Base-by-base conservation (phyloP, 1,284 basidiomycete genomes). In the Flammula alnicola region DNA sequence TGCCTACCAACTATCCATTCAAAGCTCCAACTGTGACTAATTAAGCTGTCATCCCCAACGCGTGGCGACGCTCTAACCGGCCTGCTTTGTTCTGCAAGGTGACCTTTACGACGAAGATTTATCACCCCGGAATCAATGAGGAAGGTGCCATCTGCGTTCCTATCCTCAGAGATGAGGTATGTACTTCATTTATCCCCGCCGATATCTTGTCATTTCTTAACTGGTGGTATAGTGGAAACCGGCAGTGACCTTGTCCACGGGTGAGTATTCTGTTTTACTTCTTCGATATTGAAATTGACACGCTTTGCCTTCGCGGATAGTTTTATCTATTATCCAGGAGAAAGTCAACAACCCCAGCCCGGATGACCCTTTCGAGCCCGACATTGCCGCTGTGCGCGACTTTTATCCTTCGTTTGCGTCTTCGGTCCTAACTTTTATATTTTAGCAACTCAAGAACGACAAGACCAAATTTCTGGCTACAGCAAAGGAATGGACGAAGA, bases 101-200 rank as follows among this genome's bases (percentile, higher is more conserved):
- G 51, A 84, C 81, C 33, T 95, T 95, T 71, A 82, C 74, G 37
- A 95, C 93, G 30, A 93, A 88, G 75, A 88, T 94, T 51, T 95
- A 95, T 64, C 93, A 96, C 70, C 93, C 93, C 11, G 93, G 93
- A 45, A 89, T 96, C 64, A 94, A 95, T 57, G 91, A 93, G 51
- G 91, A 96, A 64, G 93, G 93, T 31, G 75, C 79, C 23, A 91
- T 93, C 47, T 93, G 90, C 64, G 81, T 93, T 20, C 87, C 89
- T 29, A 77, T 93, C 39, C 76, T 93, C 44, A 81, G 87, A 58
- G 88, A 91, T 65, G 87, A 94, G 77, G 92, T 91, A 58, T 54
- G 86, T 72, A 8, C 43, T 48, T 45, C 42, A 43, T 60, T 50
- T 44, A 43, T 35, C 52, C 11, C 54, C 23, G 27, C 44, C 41